Evolutionary conservation across 2,329 filamentous ascomycete genomes (phyloP).

Genomic region (Shiraia bambusicola): DNA sequence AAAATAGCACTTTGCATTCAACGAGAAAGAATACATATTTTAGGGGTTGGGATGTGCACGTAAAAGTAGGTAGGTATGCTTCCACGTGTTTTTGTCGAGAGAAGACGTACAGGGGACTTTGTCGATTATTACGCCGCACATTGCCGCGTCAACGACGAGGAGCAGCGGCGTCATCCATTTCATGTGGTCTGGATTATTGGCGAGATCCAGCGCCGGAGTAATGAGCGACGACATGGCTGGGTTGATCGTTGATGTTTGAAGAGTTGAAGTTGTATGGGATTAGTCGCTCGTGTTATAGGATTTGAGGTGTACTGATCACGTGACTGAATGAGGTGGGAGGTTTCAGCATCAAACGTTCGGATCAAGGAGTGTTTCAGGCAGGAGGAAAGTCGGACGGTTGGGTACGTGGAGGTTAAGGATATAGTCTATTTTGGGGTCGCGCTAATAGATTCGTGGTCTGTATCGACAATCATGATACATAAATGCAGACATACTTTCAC

Average conservation of each 20-base stretch:
- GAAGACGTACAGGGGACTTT: slow-evolving; percentile 73
- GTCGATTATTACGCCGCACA: slow-evolving; percentile 75
- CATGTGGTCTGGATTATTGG: slow-evolving; percentile 57
- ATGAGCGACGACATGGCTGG: slow-evolving; percentile 36
- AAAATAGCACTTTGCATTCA: too few species aligned
- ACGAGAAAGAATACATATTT: too few species aligned
- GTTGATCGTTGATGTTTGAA: slow-evolving; percentile 6
- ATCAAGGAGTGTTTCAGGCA: slow-evolving; percentile 3
- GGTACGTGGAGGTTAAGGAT: slow-evolving; percentile 5
- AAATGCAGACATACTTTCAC: too few species aligned
- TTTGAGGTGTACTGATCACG: background rate
- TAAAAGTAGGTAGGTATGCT: background rate
- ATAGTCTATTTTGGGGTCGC: too few species aligned
- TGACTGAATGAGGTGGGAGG: slow-evolving; percentile 4
- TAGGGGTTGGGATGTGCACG: slow-evolving; percentile 26
- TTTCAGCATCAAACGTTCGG: slow-evolving; percentile 11
- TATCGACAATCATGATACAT: too few species aligned
- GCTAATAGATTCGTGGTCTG: too few species aligned
- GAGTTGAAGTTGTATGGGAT: slow-evolving; percentile 6
- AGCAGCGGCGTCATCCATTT: slow-evolving; percentile 67
- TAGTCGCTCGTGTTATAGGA: slow-evolving; percentile 13
- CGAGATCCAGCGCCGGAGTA: slow-evolving; percentile 40
- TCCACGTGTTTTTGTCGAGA: background rate
- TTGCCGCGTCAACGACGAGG: slow-evolving; percentile 67
- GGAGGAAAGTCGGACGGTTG: background rate